Conservation (phyloP, 202 grass and related monocot species). For the Dendrocalamus latiflorus region DNA sequence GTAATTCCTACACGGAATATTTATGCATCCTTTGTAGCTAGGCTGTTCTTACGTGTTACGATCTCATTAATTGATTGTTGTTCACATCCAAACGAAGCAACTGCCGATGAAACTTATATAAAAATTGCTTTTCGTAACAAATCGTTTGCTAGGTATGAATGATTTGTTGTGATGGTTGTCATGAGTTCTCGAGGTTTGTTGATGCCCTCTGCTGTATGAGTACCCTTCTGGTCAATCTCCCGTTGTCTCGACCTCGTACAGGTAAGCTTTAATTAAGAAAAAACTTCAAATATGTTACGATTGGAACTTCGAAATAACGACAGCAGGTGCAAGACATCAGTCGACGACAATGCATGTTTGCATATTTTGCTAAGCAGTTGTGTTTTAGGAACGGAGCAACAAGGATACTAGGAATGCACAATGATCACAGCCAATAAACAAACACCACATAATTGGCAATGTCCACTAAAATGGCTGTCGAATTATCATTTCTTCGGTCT, state of each 20-base stretch:
- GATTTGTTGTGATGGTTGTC: not conserved
- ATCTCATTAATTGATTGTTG: constrained; percentile 39
- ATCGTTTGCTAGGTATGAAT: not conserved
- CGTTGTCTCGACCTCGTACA: not conserved
- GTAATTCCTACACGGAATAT: not conserved
- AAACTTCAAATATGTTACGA: no score
- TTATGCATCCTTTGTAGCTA: constrained; percentile 38
- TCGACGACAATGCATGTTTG: not conserved
- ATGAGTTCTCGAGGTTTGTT: not conserved
- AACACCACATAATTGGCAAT: constrained; percentile 20
- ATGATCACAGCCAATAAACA: constrained; percentile 17
- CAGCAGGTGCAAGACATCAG: not conserved
- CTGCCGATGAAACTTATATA: no score
- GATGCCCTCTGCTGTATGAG: not conserved
- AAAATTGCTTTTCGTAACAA: not conserved
- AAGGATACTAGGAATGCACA: not conserved
- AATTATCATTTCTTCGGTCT: constrained; percentile 25
- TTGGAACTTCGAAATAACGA: not conserved
- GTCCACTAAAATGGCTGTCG: not conserved
- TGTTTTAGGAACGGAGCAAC: not conserved
- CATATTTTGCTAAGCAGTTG: not conserved
- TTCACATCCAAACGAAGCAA: constrained; percentile 6
- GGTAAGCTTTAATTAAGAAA: not conserved
- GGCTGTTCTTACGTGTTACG: constrained; percentile 16
- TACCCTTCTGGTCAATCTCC: not conserved